A percentile compares a stretch with the other conserved stretches of the same genome.
Evolutionary conservation across 768 basidiomycete species (phyloP).

Genomic region (Leccinum fibrillosum): DNA sequence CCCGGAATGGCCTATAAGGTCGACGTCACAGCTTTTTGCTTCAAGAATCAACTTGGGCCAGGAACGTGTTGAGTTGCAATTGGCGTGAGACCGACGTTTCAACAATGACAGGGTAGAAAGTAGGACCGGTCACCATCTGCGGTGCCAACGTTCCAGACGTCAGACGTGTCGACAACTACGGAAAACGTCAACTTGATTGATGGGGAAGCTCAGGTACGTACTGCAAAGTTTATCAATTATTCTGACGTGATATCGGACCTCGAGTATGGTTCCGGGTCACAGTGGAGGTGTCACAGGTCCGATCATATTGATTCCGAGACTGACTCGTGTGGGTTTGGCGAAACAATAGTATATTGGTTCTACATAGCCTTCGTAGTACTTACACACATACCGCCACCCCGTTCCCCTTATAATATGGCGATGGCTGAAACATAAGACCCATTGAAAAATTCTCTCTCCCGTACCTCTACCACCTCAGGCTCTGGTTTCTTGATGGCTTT

Average conservation of each 20-base stretch:
- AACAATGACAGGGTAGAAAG: background rate
- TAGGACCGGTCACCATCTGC: background rate
- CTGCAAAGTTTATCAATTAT: background rate
- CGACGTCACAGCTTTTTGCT: background rate
- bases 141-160: background rate
- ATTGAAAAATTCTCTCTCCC: background rate
- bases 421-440: constrained; percentile 14
- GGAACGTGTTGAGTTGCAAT: background rate
- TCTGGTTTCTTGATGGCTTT: constrained; percentile 39
- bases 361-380: background rate
- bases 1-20: background rate
- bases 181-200: background rate
- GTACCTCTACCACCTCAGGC: background rate
- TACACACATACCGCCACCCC: background rate
- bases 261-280: background rate
- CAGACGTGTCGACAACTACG: background rate
- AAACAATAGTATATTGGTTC: background rate
- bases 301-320: background rate
- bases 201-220: too few relatives aligned
- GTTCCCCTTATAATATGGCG: background rate
- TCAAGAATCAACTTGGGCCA: background rate
- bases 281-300: background rate
- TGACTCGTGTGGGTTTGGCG: background rate
- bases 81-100: background rate
- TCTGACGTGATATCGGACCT: background rate